Base-by-base conservation (phyloP, 371 early-diverging fungal species). In the Actinomucor elegans region DNA sequence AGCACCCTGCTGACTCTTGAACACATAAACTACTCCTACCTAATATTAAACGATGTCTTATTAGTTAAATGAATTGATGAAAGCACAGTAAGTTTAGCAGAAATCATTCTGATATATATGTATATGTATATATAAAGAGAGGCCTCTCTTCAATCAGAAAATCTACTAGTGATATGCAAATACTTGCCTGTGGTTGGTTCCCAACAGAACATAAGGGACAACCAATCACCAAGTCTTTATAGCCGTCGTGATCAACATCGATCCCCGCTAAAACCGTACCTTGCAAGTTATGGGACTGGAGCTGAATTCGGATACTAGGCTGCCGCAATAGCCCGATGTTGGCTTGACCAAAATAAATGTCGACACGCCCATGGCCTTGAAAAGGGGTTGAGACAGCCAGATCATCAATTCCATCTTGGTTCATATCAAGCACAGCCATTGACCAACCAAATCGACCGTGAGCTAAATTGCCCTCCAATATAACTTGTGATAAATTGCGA, bases 371-470 rank as follows among this genome's bases (percentile, higher is more conserved):
- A 57, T 58, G 49, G 24, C 71, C 62, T 26, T 64, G 61, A 48
- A 80, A 85, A 10, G 92, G 92, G 9, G 91, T 85, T 4, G 89
- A 82, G 5, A 95, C 81, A 0, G 82, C 91, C 23, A 95, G 72
- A 66, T 95, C 94, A 54, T 92, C 93, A 21, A 93, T 81, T 0
- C 95, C 94, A 61, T 95, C 95, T 10, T 71, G 59, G 59, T 95
- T 93, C 21, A 91, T 55, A 65, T 95, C 95, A 2, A 93, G 70
- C 2, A 85, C 84, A 0, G 86, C 79, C 49, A 90, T 55, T 0
- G 89, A 73, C 69, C 86, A 79, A 1, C 94, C 95, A 64, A 93
- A 94, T n/a, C 88, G 73, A 7, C 87, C 77, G 8, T 77, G 68
- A 0, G 48, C 14, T 5, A 42, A 42, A 10, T 67, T 47, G 1